A percentile compares a stretch with the other conserved stretches of the same genome.
These are phyloP conservation scores for Wickerhamomyces queroliae DNA, from an alignment of 805 yeast species.

Conservation along the genomic window DNA sequence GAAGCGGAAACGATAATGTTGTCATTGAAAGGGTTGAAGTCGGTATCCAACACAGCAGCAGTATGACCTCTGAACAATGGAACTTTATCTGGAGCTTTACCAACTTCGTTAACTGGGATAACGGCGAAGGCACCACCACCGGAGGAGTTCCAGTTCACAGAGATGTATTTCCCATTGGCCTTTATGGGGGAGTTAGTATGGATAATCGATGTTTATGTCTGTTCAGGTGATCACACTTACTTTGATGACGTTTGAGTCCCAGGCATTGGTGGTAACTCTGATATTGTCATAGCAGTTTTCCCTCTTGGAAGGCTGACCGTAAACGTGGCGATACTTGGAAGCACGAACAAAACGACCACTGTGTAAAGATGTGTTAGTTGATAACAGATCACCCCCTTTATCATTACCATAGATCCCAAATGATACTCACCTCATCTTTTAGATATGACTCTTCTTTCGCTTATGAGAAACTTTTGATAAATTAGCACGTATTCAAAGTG, in stretches of 20 bases:
- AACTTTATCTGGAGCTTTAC: constrained; percentile 89
- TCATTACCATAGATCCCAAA: background rate
- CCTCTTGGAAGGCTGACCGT: constrained; percentile 73
- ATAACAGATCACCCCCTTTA: background rate
- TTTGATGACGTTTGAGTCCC: constrained; percentile 89
- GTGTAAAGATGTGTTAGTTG: constrained; percentile 1
- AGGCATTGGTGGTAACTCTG: constrained; percentile 83
- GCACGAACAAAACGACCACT: constrained; percentile 93
- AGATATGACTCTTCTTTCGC: background rate
- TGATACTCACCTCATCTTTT: background rate
- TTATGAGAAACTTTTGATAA: too few species aligned
- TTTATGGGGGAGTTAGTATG: constrained; percentile 3
- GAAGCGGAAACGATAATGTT: constrained; percentile 72
- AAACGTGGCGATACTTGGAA: constrained; percentile 94
- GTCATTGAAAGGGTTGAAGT: constrained; percentile 87
- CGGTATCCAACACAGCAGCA: constrained; percentile 92
- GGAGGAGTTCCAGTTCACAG: constrained; percentile 89
- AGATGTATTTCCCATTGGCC: constrained; percentile 78
- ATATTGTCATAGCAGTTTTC: constrained; percentile 42
- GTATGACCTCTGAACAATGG: constrained; percentile 95
- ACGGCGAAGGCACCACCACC: constrained; percentile 99
- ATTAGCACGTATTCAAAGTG: too few species aligned
- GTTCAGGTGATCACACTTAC: constrained; percentile 14
- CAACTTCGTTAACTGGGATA: constrained; percentile 78
- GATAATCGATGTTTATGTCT: background rate